Evolutionary conservation across 2,329 filamentous ascomycete genomes (phyloP).

Genomic region (Neodidymelliopsis sp.): DNA sequence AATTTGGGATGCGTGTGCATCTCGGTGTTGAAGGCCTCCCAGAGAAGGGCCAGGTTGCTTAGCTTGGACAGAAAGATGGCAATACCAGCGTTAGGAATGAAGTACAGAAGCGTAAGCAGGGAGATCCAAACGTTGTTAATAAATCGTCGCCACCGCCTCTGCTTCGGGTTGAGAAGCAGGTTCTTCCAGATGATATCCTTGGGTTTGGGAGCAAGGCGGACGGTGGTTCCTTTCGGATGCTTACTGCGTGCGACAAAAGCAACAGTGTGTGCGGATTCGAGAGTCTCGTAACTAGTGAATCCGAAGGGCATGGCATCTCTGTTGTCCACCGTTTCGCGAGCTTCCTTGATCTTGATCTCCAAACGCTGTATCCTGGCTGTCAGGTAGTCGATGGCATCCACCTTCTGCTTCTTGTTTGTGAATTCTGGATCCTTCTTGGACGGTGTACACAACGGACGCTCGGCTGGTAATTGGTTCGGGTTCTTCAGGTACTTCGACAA

Average conservation of each 20-base stretch:
- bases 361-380: constrained; percentile 83
- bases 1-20: constrained; percentile 68
- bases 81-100: constrained; percentile 91
- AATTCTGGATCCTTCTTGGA: constrained; percentile 74
- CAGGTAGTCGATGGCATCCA: constrained; percentile 94
- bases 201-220: constrained; percentile 82
- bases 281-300: constrained; percentile 91
- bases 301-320: constrained; percentile 90
- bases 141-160: constrained; percentile 75
- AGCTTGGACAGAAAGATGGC: constrained; percentile 92
- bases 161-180: constrained; percentile 73
- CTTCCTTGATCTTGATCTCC: constrained; percentile 83
- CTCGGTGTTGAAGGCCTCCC: constrained; percentile 74
- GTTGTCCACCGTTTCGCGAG: constrained; percentile 81
- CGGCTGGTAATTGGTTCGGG: constrained; percentile 77
- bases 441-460: constrained; percentile 79
- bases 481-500: constrained; percentile 91
- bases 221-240: constrained; percentile 77
- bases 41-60: constrained; percentile 78
- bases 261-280: constrained; percentile 85
- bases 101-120: constrained; percentile 82
- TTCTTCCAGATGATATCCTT: constrained; percentile 98
- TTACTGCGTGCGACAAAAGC: constrained; percentile 83
- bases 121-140: constrained; percentile 86
- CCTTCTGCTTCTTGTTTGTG: constrained; percentile 73